Evolutionary conservation across 257 asterid species (phyloP).

Genomic region (Lantana camara): DNA sequence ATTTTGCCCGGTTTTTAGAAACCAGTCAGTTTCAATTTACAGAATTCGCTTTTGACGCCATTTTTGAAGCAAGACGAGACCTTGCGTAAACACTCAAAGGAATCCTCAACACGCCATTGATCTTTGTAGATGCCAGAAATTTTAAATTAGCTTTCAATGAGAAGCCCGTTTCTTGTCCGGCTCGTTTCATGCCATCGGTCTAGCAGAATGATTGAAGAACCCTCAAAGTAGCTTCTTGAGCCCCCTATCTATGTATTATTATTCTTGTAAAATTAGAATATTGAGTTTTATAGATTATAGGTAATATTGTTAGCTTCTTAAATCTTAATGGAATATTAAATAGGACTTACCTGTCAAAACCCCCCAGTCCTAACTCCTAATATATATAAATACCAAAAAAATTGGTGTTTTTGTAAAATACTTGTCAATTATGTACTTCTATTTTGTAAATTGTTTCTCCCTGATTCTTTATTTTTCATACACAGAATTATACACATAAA

Average conservation of each 20-base stretch:
- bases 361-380: no score
- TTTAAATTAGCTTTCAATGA: conserved; percentile 9
- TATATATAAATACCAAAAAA: no score
- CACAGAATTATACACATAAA: no score
- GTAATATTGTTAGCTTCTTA: no score
- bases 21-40: neutral
- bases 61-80: conserved; percentile 1
- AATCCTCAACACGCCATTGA: neutral
- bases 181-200: neutral
- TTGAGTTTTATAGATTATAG: neutral
- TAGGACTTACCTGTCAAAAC: no score
- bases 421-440: no score
- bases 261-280: neutral
- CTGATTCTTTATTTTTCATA: no score
- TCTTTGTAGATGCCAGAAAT: neutral
- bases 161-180: neutral
- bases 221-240: neutral
- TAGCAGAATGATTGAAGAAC: neutral
- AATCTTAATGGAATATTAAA: no score
- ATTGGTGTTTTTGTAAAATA: no score
- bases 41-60: neutral
- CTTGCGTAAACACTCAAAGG: neutral
- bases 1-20: conserved; percentile 63
- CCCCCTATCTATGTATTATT: neutral
- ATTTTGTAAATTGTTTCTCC: no score